Evolutionary conservation across 1,284 basidiomycete species (phyloP).

Genomic region (Naganishia albida): DNA sequence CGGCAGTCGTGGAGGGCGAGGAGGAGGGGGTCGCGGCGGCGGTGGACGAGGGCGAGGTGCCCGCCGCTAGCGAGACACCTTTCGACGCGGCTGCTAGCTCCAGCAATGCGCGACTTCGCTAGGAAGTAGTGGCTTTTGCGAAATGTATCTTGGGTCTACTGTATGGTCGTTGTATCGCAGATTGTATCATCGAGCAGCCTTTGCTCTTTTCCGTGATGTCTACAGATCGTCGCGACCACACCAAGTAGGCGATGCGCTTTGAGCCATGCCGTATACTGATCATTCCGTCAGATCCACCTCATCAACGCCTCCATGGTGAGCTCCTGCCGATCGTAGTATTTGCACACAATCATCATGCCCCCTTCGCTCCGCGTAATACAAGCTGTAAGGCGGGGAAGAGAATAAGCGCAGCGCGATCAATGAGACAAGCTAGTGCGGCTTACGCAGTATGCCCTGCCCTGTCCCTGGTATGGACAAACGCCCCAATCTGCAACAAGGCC

Average conservation of each 20-base stretch:
- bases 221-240: too few species aligned
- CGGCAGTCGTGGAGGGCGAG: background rate
- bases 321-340: conserved; percentile 43
- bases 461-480: conserved; percentile 82
- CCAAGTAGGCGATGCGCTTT: too few species aligned
- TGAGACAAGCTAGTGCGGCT: conserved; percentile 5
- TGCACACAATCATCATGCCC: conserved; percentile 38
- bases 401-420: too few species aligned
- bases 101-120: too few species aligned
- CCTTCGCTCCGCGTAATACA: conserved; percentile 50
- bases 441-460: conserved; percentile 72
- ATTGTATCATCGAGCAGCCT: background rate
- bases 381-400: conserved; percentile 4
- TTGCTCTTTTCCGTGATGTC: too few species aligned
- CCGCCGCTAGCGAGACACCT: too few species aligned
- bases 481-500: conserved; percentile 71
- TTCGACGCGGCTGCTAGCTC: too few species aligned
- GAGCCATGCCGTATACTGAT: background rate
- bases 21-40: conserved; percentile 1
- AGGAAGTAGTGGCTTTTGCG: background rate
- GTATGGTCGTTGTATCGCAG: background rate
- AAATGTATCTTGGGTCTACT: background rate
- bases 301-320: conserved; percentile 45
- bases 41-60: conserved; percentile 1
- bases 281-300: conserved; percentile 25